These are phyloP conservation scores for Fusarium lyarnte DNA, from an alignment of 2,329 filamentous ascomycete species.

Conservation along the genomic window DNA sequence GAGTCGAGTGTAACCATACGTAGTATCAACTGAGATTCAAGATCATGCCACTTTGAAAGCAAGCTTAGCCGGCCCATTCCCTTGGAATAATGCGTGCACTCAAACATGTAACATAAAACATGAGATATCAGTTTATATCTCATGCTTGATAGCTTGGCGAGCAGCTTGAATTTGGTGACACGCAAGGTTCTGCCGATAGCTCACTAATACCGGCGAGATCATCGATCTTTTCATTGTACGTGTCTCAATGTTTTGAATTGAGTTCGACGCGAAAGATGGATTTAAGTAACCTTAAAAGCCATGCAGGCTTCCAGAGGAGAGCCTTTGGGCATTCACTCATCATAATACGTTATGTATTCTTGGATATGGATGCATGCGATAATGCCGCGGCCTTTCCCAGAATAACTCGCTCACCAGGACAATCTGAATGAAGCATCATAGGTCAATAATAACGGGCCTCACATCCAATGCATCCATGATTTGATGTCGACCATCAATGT, in stretches of 20 bases:
- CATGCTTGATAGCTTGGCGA: neutral
- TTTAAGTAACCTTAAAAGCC: neutral
- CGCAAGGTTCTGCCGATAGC: conserved; percentile 1
- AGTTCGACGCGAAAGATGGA: neutral
- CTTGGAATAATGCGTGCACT: neutral
- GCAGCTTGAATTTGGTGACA: conserved; percentile 4
- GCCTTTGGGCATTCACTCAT: neutral
- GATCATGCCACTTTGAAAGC: conserved; percentile 1
- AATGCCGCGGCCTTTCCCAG: neutral
- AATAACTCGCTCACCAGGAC: neutral
- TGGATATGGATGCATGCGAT: neutral
- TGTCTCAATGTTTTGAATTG: neutral
- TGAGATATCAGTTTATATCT: neutral
- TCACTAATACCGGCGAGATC: conserved; percentile 3
- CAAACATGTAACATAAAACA: neutral
- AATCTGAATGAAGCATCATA: neutral
- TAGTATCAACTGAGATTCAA: neutral
- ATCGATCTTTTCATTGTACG: neutral
- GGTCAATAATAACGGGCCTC: conserved; percentile 10
- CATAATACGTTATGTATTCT: neutral
- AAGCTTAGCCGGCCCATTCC: neutral
- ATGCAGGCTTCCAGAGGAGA: neutral
- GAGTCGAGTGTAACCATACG: neutral
- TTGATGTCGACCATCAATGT: neutral
- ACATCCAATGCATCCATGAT: neutral